Conservation (phyloP, 2,329 filamentous ascomycete genomes). For the Pseudogymnoascus sp. region DNA sequence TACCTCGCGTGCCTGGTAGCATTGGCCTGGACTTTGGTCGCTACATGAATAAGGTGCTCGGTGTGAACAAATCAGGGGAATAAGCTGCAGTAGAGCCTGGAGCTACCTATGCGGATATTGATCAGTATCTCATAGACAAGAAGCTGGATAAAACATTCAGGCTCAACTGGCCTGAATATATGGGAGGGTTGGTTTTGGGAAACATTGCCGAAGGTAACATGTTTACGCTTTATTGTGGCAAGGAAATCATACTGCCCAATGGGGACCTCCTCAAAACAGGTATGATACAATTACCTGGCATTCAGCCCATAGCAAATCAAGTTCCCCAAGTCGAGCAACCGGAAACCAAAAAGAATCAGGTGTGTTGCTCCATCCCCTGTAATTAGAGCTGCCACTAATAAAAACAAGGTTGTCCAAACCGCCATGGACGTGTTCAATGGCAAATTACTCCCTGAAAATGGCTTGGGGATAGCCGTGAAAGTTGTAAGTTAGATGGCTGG, state of each 20-base stretch:
- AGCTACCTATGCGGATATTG: slow-evolving; percentile 43
- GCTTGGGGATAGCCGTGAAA: slow-evolving; percentile 45
- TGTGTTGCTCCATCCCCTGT: not conserved
- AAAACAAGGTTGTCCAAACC: slow-evolving; percentile 23
- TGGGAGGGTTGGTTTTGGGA: slow-evolving; percentile 37
- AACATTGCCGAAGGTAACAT: slow-evolving; percentile 36
- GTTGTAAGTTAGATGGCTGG: slow-evolving; percentile 35
- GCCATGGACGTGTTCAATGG: slow-evolving; percentile 34
- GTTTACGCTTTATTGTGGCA: slow-evolving; percentile 31
- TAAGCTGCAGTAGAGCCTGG: slow-evolving; percentile 47
- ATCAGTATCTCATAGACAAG: slow-evolving; percentile 39
- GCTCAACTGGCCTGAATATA: slow-evolving; percentile 35
- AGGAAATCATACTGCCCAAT: slow-evolving; percentile 38
- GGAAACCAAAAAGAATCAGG: not conserved
- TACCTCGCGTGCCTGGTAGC: slow-evolving; percentile 42
- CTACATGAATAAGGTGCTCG: slow-evolving; percentile 44
- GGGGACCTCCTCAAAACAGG: slow-evolving; percentile 39
- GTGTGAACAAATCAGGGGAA: slow-evolving; percentile 41
- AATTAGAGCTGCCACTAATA: not conserved
- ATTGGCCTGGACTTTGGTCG: slow-evolving; percentile 43
- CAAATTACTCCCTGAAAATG: slow-evolving; percentile 44
- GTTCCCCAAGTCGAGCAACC: not conserved
- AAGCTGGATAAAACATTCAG: slow-evolving; percentile 33
- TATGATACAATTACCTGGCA: slow-evolving; percentile 13
- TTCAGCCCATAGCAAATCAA: not conserved